Base-by-base conservation (phyloP, 805 yeast species). In the Cyberlindnera euphorbiiphila region DNA sequence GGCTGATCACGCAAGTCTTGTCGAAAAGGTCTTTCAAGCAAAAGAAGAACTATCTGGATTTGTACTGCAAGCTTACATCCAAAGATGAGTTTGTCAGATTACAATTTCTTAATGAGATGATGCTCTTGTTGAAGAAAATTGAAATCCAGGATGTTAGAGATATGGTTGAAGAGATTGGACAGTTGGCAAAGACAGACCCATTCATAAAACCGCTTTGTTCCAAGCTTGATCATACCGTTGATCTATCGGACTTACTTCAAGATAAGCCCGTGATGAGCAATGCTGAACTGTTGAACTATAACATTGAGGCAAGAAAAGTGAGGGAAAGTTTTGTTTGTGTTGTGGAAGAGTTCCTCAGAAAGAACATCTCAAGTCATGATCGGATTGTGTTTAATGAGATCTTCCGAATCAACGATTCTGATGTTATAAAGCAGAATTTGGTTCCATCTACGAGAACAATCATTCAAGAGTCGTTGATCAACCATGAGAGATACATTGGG, bases 391-490 rank as follows among this genome's bases (percentile, higher is more conserved):
- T 69, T 39, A 52, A 62, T 41, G 80, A 74, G 36, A 59, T 69
- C 4, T 64, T 70, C 37, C 61, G 68, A 9, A 35, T 49, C 14
- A 39, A 66, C 33, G 54, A 47, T 9, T 49, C 51, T 4, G 54
- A 56, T 0, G 46, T 69, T 8, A 53, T 66, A 9, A 47, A 52
- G 13, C 50, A 50, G 19, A 66, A 62, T 13, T 64, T 75, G 49
- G 60, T 61, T 14, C 81, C 81, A 2, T 51, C 62, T 21, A 57
- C 64, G 11, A 61, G 80, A 11, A 61, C 68, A 2, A 54, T 62
- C 0, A 39, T 67, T 2, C 69, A 68, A 29, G 59, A 62, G 6
- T 63, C 73, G 0, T 48, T 76, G 27, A 54, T 66, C 8, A 65
- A 71, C 29, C 71, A 74, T 3, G 61, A 57, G 25, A 47, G 38